Percentiles rank a stretch among this genome's conserved stretches.
Evolutionary conservation across 768 basidiomycete species (phyloP).

Genomic region (Termitomyces sp.): DNA sequence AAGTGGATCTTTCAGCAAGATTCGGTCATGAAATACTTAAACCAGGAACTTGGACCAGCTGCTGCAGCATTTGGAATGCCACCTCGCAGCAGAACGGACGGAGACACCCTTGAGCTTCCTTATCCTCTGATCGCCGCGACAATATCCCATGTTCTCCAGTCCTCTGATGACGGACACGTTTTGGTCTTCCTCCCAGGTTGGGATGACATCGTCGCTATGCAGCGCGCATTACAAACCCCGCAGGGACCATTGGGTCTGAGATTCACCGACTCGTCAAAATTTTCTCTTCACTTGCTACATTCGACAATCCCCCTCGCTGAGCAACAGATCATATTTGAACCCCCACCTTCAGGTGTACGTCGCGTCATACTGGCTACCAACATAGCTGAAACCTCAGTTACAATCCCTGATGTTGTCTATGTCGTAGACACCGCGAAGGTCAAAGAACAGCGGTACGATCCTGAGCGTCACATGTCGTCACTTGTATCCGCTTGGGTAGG

Average conservation of each 20-base stretch:
- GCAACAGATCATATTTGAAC: slow-evolving; percentile 86
- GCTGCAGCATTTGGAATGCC: slow-evolving; percentile 22
- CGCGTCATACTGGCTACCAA: slow-evolving; percentile 92
- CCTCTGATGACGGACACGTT: slow-evolving; percentile 78
- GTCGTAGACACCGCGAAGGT: slow-evolving; percentile 87
- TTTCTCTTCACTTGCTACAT: slow-evolving; percentile 76
- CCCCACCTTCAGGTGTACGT: slow-evolving; percentile 69
- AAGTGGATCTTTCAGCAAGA: slow-evolving; percentile 70
- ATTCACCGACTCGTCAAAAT: slow-evolving; percentile 54
- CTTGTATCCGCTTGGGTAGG: slow-evolving; percentile 91
- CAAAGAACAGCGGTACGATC: slow-evolving; percentile 88
- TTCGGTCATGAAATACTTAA: slow-evolving; percentile 63
- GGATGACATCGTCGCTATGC: slow-evolving; percentile 80
- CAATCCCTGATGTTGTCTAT: slow-evolving; percentile 92
- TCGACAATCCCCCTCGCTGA: slow-evolving; percentile 85
- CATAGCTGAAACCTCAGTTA: slow-evolving; percentile 92
- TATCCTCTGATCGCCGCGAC: slow-evolving; percentile 75
- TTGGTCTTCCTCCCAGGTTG: slow-evolving; percentile 91
- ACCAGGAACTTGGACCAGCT: slow-evolving; percentile 51
- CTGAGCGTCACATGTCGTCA: slow-evolving; percentile 81
- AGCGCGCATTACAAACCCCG: slow-evolving; percentile 51
- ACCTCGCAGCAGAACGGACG: slow-evolving; percentile 12
- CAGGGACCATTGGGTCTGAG: slow-evolving; percentile 47
- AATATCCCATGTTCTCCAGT: slow-evolving; percentile 68
- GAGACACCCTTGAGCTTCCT: slow-evolving; percentile 70